Evolutionary conservation across 768 basidiomycete species (phyloP).

Genomic region (Coprinopsis sp.): DNA sequence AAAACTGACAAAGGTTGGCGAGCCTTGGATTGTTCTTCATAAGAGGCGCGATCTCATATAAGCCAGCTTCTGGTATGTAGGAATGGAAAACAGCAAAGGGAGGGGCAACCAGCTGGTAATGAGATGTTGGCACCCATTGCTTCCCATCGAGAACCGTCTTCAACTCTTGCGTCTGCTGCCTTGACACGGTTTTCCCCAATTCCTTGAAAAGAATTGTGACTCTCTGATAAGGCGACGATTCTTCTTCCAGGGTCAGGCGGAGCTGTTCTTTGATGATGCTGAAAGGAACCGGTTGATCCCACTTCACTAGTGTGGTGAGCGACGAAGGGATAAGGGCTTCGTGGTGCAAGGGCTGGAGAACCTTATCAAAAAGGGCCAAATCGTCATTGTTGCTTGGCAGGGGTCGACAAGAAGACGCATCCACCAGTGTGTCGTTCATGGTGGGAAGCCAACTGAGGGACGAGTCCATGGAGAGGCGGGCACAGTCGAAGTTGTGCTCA

Average conservation of each 20-base stretch:
- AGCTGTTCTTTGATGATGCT: slow-evolving; percentile 32
- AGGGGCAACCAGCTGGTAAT: slow-evolving; percentile 14
- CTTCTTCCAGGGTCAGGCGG: slow-evolving; percentile 14
- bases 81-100: slow-evolving; percentile 20
- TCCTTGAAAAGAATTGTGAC: slow-evolving; percentile 26
- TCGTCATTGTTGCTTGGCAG: slow-evolving; percentile 17
- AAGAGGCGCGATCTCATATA: slow-evolving; percentile 20
- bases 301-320: slow-evolving; percentile 30
- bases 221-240: slow-evolving; percentile 11
- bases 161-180: slow-evolving; percentile 16
- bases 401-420: slow-evolving; percentile 21
- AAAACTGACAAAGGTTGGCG: slow-evolving; percentile 20
- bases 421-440: slow-evolving; percentile 22
- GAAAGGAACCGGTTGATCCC: slow-evolving; percentile 33
- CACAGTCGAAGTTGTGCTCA: slow-evolving; percentile 15
- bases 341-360: slow-evolving; percentile 29
- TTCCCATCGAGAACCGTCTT: slow-evolving; percentile 12
- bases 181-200: slow-evolving; percentile 18
- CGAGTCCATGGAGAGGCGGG: neutral
- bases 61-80: slow-evolving; percentile 19
- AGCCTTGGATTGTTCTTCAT: slow-evolving; percentile 11
- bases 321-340: slow-evolving; percentile 21
- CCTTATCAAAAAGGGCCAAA: slow-evolving; percentile 33
- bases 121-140: slow-evolving; percentile 32
- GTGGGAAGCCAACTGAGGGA: slow-evolving; percentile 36